phyloP scores from a whole-genome alignment of 352 stramenopile genomes.

The Phytophthora aleatoria region DNA sequence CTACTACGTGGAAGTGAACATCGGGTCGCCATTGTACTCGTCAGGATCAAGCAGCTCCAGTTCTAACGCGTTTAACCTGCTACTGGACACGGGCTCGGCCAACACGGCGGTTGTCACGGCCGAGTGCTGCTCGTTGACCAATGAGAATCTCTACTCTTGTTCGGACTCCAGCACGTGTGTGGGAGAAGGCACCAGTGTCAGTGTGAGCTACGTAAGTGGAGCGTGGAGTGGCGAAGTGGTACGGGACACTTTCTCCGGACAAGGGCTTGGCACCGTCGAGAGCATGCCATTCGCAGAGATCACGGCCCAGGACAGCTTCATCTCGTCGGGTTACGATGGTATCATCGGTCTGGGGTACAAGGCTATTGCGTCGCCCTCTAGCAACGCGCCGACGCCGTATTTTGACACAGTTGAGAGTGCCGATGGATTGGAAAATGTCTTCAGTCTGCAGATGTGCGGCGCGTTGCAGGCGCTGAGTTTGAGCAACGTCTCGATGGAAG shows the following conservation, averaged over 20 bases:
- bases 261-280: constrained; percentile 49
- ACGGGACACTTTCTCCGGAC: constrained; percentile 68
- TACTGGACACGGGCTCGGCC: constrained; percentile 81
- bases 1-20: constrained; percentile 60
- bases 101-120: constrained; percentile 82
- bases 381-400: constrained; percentile 54
- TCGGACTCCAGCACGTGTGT: constrained; percentile 65
- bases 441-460: constrained; percentile 81
- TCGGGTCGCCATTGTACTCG: constrained; percentile 51
- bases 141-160: constrained; percentile 71
- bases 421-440: constrained; percentile 52
- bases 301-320: constrained; percentile 60
- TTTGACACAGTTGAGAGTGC: constrained; percentile 56
- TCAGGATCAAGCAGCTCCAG: constrained; percentile 31
- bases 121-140: constrained; percentile 72
- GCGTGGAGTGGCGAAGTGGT: constrained; percentile 74
- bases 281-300: constrained; percentile 71
- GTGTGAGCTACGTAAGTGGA: constrained; percentile 78
- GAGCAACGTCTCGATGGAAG: constrained; percentile 36
- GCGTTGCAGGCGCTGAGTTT: constrained; percentile 67
- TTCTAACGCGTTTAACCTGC: constrained; percentile 64
- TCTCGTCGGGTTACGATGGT: constrained; percentile 74
- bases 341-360: constrained; percentile 75
- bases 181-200: constrained; percentile 42
- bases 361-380: constrained; percentile 61